Base-by-base conservation (phyloP, 768 basidiomycete genomes). In the Aureoboletus auriporus region DNA sequence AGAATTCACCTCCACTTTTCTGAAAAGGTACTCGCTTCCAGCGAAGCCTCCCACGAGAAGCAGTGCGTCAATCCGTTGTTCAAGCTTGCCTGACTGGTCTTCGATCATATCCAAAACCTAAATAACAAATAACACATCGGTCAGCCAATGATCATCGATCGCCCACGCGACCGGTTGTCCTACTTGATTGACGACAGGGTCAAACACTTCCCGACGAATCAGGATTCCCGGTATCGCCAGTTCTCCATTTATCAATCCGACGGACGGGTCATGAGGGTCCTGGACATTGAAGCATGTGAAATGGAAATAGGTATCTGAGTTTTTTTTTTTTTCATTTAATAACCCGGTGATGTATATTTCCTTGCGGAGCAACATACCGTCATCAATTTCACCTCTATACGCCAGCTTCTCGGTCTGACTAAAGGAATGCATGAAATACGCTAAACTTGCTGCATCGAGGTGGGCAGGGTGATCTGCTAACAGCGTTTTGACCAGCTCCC, bases 1-100 rank as follows among this genome's bases (percentile, higher is more conserved):
- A 41, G 35, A 37, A 71, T 78, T 51, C 44, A 84, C 88, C 75
- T 90, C 78, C 35, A 93, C 84, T 52, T 81, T 78, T 60, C 80
- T 75, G 69, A 86, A 89, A 54, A 93, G 72, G 67, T 94, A 93
- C 63, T 89, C 84, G 65, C 86, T 86, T 7, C 84, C 88, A 42
- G 85, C 85, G 66, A 94, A 94, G 46, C 91, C 91, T 68, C 91
- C 91, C 63, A 94, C 90, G 59, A 93, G 80, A 56, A 94, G 79
- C 44, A 94, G 70, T 8, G 90, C 91, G 74, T 93, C 82, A 62
- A 93, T 79, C 39, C 72, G 73, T 60, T 87, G 84, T 61, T 85
- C 77, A 44, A 85, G 74, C 63, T 75, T 79, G 53, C 70, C 70
- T 43, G 82, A 71, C 67, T 92, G 90, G 17, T 84, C 83, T 57